phyloP scores from a whole-genome alignment of 73 alveolate genomes.

The Blepharisma japonicum region DNA sequence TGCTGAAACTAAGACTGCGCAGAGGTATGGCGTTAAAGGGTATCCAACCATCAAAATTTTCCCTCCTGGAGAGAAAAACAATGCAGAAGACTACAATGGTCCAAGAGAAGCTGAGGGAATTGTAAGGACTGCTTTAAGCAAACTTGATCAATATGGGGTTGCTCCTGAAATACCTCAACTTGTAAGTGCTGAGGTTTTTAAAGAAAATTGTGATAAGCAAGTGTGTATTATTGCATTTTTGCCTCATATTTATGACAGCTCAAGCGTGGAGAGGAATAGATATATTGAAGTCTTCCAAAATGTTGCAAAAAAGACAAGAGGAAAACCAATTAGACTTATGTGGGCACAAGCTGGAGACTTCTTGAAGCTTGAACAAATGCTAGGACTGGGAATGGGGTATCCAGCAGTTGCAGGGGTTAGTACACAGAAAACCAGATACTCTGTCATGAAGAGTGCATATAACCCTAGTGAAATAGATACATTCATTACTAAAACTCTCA shows the following conservation, averaged over 20 bases:
- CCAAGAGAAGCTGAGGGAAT: conserved; percentile 69
- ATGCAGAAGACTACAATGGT: conserved; percentile 54
- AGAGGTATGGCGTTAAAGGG: conserved; percentile 73
- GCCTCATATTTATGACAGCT: conserved; percentile 91
- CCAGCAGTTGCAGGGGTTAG: conserved; percentile 87
- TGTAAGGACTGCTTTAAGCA: conserved; percentile 54
- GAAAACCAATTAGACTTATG: conserved; percentile 81
- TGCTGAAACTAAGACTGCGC: conserved; percentile 71
- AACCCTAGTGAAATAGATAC: conserved; percentile 38
- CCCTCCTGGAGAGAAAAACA: conserved; percentile 51
- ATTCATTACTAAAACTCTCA: conserved; percentile 7
- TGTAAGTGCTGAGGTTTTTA: conserved; percentile 30
- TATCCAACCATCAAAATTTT: conserved; percentile 92
- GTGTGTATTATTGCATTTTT: conserved; percentile 85
- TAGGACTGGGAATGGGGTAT: conserved; percentile 85
- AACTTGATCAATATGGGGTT: conserved; percentile 46
- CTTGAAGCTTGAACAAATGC: conserved; percentile 76
- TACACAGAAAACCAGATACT: conserved; percentile 36
- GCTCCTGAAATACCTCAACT: conserved; percentile 49
- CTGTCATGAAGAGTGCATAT: conserved; percentile 45
- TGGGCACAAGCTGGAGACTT: conserved; percentile 95
- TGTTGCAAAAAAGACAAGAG: conserved; percentile 71
- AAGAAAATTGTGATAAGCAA: conserved; percentile 57
- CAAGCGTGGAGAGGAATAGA: conserved; percentile 76
- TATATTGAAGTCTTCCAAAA: conserved; percentile 63